Base-by-base conservation (phyloP, 2,329 filamentous ascomycete genomes). In the Aspergillus fructus region DNA sequence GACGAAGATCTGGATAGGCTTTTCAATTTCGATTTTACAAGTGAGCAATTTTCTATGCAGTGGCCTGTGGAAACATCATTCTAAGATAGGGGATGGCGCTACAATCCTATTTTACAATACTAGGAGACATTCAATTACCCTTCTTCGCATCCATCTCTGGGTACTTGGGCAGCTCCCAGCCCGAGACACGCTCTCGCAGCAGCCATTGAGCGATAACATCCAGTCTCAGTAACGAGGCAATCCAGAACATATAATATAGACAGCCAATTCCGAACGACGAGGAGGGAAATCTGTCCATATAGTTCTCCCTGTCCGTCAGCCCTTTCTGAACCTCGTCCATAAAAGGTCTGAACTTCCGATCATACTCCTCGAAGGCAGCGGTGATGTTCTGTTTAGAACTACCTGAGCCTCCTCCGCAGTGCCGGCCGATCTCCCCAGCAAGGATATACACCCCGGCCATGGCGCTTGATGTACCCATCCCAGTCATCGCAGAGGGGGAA, bases 371-470 rank as follows among this genome's bases (percentile, higher is more conserved):
- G 6, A 62, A 21, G 5, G 58, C 55, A 66, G 68, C 37, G 64
- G 62, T 12, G 81, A 69, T 21, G 21, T 7, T 40, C 15, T 41
- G 21, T 15, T 41, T 47, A 24, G n/a, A 33, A 8, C 8, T 23
- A 12, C 3, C 19, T 3, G 34, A 47, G 3, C 3, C 15, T 13
- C 2, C 6, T 21, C 40, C 24, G 13, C 49, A 45, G 12, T 71
- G 59, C 23, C 55, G 67, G 3, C 49, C 52, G 11, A 77, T 64
- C 51, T 76, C 83, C 2, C 84, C 84, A 0, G 83, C 84, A 3
- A 87, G 73, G 2, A 85, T 67, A 63, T 86, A 87, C 0, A 81
- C 80, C 0, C 74, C 75, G 1, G 69, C 61, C 12, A 78, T 56
- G 2, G 64, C 70, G 3, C 64, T 62, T 6, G 63, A 71, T 0